Evolutionary conservation across 2,329 filamentous ascomycete genomes (phyloP), one percentile per base, ranked within the genome.

Genomic region (Colletotrichum sp.): DNA sequence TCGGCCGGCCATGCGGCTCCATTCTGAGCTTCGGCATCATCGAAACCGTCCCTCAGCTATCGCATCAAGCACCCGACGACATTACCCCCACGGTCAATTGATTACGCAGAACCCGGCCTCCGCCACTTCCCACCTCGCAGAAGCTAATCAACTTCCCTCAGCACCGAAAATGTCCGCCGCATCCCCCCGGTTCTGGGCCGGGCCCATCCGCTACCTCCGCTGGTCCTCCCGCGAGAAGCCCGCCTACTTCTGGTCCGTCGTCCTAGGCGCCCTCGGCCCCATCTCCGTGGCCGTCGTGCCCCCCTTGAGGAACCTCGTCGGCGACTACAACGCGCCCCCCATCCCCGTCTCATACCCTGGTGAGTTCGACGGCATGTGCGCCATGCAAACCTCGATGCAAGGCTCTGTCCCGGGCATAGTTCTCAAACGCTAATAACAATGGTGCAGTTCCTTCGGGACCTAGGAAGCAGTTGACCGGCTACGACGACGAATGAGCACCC

Each of bases 341-440:
- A 92, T 98, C 78, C 97, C 97, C 36, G 87, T 96, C 85, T 97
- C 96, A 83, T 99, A 98, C 89, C 97, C 97, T 76, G 91, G 96
- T 98, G 91, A 84, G 95, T 91, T 24, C 43, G n/a, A 9, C 38
- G 24, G 28, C 34, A 18, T 13, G 13, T 28, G 13, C 61, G 26
- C 16, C 4, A 55, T 18, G 5, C 28, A 12, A 14, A 9, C 5
- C 10, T 48, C 43, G 43, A 48, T 48, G 1, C 38, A 1, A 2
- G 43, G 43, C 43, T 21, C 10, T 48, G 43, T 13, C 43, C 18
- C 18, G n/a, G n/a, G n/a, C n/a, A n/a, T n/a, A n/a, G n/a, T n/a
- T 36, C 12, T 26, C 0, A 18, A 7, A 30, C 21, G 43, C 61
- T 73, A 65, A 64, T 72, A 32, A 21, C 43, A 14, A 71, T 34